Percentiles rank a stretch among this genome's conserved stretches.
phyloP scores from a whole-genome alignment of 495 filamentous ascomycete species.

The Margaritispora aquatica region DNA sequence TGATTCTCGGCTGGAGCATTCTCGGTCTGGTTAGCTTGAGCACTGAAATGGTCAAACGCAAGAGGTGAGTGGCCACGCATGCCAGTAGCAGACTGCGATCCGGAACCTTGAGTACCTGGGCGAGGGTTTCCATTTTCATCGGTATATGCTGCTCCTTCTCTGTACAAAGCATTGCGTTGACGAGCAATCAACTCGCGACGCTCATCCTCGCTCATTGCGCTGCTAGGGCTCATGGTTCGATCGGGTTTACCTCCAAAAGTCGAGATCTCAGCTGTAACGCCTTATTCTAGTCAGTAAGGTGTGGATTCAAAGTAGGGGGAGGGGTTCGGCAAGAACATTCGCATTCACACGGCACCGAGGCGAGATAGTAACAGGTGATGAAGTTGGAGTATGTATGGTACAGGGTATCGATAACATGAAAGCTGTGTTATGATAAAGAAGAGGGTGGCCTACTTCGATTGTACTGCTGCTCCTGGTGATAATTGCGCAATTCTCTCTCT shows the following conservation, averaged over 20 bases:
- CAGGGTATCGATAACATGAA: conserved; percentile 37
- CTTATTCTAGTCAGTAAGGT: conserved; percentile 40
- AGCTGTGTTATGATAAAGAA: conserved; percentile 45
- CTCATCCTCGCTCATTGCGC: conserved; percentile 85
- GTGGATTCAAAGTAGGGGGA: conserved; percentile 32
- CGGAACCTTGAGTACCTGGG: conserved; percentile 46
- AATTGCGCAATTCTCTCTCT: conserved; percentile 98
- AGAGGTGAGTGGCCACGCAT: conserved; percentile 53
- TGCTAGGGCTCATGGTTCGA: conserved; percentile 81
- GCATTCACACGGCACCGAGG: conserved; percentile 19
- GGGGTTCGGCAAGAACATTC: conserved; percentile 1
- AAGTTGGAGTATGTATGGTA: conserved; percentile 28
- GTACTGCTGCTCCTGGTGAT: conserved; percentile 99
- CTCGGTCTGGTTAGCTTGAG: conserved; percentile 28
- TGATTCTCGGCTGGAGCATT: conserved; percentile 26
- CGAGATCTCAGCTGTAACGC: conserved; percentile 76
- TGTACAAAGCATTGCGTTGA: conserved; percentile 89
- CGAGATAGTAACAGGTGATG: conserved; percentile 16
- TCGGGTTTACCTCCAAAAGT: conserved; percentile 73
- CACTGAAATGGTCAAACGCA: conserved; percentile 27
- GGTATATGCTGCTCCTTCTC: conserved; percentile 58
- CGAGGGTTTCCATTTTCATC: conserved; percentile 57
- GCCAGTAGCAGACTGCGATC: conserved; percentile 45
- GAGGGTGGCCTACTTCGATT: conserved; percentile 85
- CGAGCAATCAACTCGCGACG: conserved; percentile 93